Conservation (phyloP, 1,284 basidiomycete genomes). For the Takashimella tepidaria region DNA sequence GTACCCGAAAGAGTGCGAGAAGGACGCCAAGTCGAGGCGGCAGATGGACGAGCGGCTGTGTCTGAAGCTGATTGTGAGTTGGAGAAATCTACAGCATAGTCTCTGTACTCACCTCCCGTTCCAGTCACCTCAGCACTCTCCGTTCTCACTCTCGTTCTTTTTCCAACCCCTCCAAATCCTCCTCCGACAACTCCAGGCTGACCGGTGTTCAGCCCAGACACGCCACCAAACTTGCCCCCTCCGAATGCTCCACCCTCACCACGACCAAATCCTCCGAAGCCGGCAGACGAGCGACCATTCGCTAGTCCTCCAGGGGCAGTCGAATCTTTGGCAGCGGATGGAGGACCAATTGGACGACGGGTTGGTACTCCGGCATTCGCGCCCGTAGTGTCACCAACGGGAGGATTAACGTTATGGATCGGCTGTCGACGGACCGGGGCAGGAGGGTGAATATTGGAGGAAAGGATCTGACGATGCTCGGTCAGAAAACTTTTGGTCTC, state of each 20-base stretch:
- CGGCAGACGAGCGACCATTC: constrained; percentile 20
- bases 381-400: neutral
- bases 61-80: constrained; percentile 11
- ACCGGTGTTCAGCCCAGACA: constrained; percentile 8
- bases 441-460: constrained; percentile 35
- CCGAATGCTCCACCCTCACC: constrained; percentile 40
- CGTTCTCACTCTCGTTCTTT: constrained; percentile 18
- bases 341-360: constrained; percentile 4
- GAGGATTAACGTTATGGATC: constrained; percentile 4
- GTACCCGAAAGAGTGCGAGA: constrained; percentile 35
- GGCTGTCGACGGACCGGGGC: constrained; percentile 25
- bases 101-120: constrained; percentile 16
- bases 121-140: constrained; percentile 18
- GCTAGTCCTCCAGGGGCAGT: constrained; percentile 21
- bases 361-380: constrained; percentile 2
- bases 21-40: constrained; percentile 40
- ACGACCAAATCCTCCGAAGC: constrained; percentile 37
- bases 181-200: constrained; percentile 39
- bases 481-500: neutral
- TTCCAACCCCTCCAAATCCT: constrained; percentile 41
- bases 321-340: constrained; percentile 26
- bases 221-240: constrained; percentile 30
- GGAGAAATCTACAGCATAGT: neutral
- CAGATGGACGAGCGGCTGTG: constrained; percentile 14
- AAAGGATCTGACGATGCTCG: constrained; percentile 25